Evolutionary conservation across 306 rosid genomes (phyloP).

Genomic region (Fragaria vesca): DNA sequence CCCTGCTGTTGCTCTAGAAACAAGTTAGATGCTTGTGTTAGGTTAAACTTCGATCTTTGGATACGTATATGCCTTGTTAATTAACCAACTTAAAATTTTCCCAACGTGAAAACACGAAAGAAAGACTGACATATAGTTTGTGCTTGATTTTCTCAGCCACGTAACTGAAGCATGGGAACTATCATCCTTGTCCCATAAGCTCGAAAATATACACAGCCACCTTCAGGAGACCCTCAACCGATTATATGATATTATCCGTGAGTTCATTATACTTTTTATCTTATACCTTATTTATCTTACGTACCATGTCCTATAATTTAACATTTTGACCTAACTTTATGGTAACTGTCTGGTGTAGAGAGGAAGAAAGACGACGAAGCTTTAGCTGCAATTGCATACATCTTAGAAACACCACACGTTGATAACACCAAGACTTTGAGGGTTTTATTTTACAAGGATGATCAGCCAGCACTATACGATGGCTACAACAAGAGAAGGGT

Average conservation of each 20-base stretch:
- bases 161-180: conserved; percentile 71
- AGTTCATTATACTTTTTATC: background rate
- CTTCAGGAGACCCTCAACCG: conserved; percentile 27
- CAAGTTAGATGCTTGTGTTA: no score
- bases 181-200: conserved; percentile 61
- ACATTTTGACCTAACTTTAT: background rate
- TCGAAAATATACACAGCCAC: conserved; percentile 47
- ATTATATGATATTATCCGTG: conserved; percentile 2
- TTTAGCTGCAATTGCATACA: conserved; percentile 25
- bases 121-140: background rate
- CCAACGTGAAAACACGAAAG: background rate
- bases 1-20: background rate
- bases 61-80: no score
- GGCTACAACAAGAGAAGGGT: conserved; percentile 51
- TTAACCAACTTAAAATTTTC: background rate
- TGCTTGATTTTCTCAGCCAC: conserved; percentile 34
- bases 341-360: conserved; percentile 33
- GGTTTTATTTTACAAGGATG: conserved; percentile 45
- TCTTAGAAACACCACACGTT: conserved; percentile 38
- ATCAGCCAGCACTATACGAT: conserved; percentile 47
- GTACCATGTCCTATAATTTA: background rate
- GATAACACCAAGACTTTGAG: conserved; percentile 53
- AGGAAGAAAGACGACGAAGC: conserved; percentile 47
- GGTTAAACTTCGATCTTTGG: no score
- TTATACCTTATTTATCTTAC: background rate